phyloP scores from a whole-genome alignment of 75 land plant species.

The Picea glauca region DNA sequence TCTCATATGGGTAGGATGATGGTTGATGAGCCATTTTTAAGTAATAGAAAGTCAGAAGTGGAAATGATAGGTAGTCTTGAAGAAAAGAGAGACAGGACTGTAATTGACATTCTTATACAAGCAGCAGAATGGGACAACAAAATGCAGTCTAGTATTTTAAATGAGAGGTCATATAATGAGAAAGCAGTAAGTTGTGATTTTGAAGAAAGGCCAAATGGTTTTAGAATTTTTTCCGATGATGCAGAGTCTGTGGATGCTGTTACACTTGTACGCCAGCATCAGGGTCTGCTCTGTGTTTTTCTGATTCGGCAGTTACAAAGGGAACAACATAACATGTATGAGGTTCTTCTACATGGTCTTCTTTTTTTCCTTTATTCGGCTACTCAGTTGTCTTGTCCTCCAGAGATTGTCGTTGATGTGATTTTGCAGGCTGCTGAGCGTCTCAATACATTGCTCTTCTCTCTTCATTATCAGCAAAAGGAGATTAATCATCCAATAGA shows the following conservation, averaged over 20 bases:
- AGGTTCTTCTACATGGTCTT: conserved; percentile 73
- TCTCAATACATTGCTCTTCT: conserved; percentile 51
- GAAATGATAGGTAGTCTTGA: conserved; percentile 39
- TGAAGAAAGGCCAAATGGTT: conserved; percentile 21
- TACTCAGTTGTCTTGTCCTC: conserved; percentile 58
- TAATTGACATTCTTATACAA: conserved; percentile 66
- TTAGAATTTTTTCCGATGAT: conserved; percentile 28
- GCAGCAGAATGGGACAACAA: conserved; percentile 68
- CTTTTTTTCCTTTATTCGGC: conserved; percentile 80
- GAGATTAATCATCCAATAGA: conserved; percentile 35
- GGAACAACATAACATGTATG: conserved; percentile 61
- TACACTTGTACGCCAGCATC: conserved; percentile 79
- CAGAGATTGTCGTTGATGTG: conserved; percentile 63
- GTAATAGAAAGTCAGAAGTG: neutral
- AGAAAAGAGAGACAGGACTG: conserved; percentile 73
- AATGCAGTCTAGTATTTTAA: conserved; percentile 1
- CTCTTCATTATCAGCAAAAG: conserved; percentile 37
- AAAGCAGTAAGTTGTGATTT: conserved; percentile 7
- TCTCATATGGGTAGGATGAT: neutral
- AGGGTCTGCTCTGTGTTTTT: conserved; percentile 59
- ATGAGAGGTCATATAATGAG: conserved; percentile 4
- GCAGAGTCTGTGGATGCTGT: conserved; percentile 52
- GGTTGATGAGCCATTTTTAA: too few species aligned
- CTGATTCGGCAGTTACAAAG: conserved; percentile 43
- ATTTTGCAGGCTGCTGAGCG: conserved; percentile 64